Evolutionary conservation across 768 basidiomycete species (phyloP).

Genomic region (Kwoniella sp.): DNA sequence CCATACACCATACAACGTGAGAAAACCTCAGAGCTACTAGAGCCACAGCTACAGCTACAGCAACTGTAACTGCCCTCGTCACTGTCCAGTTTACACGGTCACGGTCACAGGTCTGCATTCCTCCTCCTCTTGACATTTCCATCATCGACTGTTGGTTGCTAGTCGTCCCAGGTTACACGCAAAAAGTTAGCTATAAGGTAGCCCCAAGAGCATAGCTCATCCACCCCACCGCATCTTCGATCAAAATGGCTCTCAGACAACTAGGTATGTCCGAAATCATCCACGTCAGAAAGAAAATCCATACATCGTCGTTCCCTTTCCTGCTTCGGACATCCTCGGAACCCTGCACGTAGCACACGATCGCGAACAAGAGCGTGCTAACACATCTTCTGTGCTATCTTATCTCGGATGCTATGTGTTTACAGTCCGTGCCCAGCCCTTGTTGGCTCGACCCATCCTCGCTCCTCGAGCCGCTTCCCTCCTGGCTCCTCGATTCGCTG

Average conservation of each 20-base stretch:
- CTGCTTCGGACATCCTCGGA: constrained; percentile 1
- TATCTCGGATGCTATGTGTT: neutral
- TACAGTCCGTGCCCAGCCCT: constrained; percentile 16
- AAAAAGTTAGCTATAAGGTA: too few relatives aligned
- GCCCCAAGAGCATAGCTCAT: neutral
- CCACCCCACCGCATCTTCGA: neutral
- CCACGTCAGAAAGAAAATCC: neutral
- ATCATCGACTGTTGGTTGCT: too few relatives aligned
- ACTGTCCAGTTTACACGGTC: too few relatives aligned
- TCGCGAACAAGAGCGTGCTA: neutral
- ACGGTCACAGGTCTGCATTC: too few relatives aligned
- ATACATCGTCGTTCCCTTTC: neutral
- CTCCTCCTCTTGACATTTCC: too few relatives aligned
- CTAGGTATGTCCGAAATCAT: constrained; percentile 31
- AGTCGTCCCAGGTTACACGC: too few relatives aligned
- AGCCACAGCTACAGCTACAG: too few relatives aligned
- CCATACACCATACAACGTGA: neutral
- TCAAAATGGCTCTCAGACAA: constrained; percentile 48
- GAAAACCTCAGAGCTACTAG: too few relatives aligned
- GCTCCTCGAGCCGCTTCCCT: constrained; percentile 20
- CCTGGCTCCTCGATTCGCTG: constrained; percentile 2
- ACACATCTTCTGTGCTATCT: neutral
- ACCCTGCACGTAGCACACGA: neutral
- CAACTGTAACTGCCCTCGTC: neutral
- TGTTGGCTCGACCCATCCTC: constrained; percentile 23